A percentile compares a stretch with the other conserved stretches of the same genome.
Conservation (phyloP, 2,329 filamentous ascomycete species). For the Neocucurbitaria cava region DNA sequence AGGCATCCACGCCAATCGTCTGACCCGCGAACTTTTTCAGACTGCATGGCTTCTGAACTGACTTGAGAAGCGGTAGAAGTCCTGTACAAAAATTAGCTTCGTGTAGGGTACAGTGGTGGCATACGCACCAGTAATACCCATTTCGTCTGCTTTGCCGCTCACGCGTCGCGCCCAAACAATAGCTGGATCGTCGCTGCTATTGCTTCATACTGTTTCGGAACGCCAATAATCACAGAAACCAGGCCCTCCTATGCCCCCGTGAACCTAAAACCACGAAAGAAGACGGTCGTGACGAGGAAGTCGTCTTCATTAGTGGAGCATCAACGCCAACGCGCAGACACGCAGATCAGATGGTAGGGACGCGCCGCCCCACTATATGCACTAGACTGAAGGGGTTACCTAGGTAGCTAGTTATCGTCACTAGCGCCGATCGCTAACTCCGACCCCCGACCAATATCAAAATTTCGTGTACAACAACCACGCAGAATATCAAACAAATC, state of each 20-base stretch:
- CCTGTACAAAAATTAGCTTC: slow-evolving; percentile 60
- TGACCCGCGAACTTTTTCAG: slow-evolving; percentile 87
- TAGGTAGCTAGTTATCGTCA: too few species aligned
- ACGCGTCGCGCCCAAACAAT: slow-evolving; percentile 35
- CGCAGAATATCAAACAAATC: slow-evolving; percentile 8
- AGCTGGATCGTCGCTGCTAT: slow-evolving; percentile 20
- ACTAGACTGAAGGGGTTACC: slow-evolving; percentile 7
- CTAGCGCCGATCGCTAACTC: slow-evolving; percentile 23
- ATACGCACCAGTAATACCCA: slow-evolving; percentile 50
- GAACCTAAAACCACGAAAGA: neutral
- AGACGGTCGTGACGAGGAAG: neutral
- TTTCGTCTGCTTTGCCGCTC: slow-evolving; percentile 38
- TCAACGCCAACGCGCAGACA: slow-evolving; percentile 25
- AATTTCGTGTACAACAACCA: slow-evolving; percentile 27
- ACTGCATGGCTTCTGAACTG: slow-evolving; percentile 87
- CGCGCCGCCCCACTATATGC: slow-evolving; percentile 27
- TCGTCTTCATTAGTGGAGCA: slow-evolving; percentile 23
- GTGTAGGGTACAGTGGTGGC: slow-evolving; percentile 21
- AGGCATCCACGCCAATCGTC: slow-evolving; percentile 93
- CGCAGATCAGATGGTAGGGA: slow-evolving; percentile 16
- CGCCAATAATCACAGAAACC: neutral
- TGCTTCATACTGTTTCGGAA: slow-evolving; percentile 21
- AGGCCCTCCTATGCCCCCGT: slow-evolving; percentile 4
- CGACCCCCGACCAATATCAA: slow-evolving; percentile 29
- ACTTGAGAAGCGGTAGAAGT: slow-evolving; percentile 89